Evolutionary conservation across 306 rosid genomes (phyloP), one percentile per base, ranked within the genome.

Genomic region (Cucumis hystrix): DNA sequence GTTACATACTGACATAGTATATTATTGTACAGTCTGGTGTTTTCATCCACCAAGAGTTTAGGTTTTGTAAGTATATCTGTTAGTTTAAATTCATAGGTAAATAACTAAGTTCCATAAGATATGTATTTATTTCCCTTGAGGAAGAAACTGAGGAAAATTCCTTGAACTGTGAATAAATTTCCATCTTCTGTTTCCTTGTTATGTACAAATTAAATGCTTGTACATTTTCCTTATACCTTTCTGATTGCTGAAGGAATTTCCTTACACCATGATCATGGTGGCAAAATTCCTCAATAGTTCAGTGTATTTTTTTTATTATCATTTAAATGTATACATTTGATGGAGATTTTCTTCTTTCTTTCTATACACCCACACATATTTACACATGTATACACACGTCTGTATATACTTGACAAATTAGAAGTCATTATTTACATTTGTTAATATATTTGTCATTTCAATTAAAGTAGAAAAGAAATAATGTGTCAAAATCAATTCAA

Each of bases 51-150:
- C 74, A 69, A 37, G 28, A 65, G 76, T 16, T 71, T 49, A 71
- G 60, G 23, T 71, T 51, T 15, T 49, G 76, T 71, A 71, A 51
- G n/a, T 71, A 23, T 74, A 33, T 33, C 2, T 33, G 37, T 33
- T 33, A 78, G 64, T 49, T 65, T 68, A 81, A 65, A 58, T 76
- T 52, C 43, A 23, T 56, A 61, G 87, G 93, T 91, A 88, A 80
- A 40, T 72, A 76, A 81, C 60, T 59, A 71, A 76, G 72, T 75
- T 40, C 59, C 23, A 71, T 71, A 49, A 47, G 57, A 25, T 71
- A 71, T 71, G 59, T 71, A 49, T 45, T 73, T 52, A 73, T 73
- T 51, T 73, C 18, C 77, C 7, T 51, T 51, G 21, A 64, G 61
- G 72, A 57, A 72, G 59, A 47, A 47, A 41, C 20, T 7, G 4